These are phyloP conservation scores for Aspergillus cavernicola DNA, from an alignment of 495 filamentous ascomycete genomes.

Conservation along the genomic window DNA sequence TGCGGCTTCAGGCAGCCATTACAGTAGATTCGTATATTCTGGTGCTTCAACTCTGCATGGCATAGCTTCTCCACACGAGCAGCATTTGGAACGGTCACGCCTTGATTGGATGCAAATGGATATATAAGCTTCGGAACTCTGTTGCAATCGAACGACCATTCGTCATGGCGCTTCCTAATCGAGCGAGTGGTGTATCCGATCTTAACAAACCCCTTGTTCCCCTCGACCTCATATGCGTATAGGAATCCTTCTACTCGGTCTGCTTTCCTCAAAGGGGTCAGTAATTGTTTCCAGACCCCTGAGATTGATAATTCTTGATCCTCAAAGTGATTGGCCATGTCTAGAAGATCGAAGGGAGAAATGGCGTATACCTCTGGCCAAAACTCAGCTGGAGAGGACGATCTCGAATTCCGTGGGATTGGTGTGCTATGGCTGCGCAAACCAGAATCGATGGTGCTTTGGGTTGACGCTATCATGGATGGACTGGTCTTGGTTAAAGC, in stretches of 20 bases:
- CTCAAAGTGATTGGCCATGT: not conserved
- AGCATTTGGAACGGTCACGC: not conserved
- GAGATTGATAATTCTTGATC: not conserved
- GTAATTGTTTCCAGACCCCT: not conserved
- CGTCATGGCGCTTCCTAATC: not conserved
- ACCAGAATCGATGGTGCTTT: too few relatives aligned
- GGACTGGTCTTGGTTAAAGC: not conserved
- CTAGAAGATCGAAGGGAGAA: not conserved
- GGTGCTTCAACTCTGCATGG: conserved; percentile 8
- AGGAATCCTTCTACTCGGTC: not conserved
- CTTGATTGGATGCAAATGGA: not conserved
- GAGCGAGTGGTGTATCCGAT: not conserved
- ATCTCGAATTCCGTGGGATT: not conserved
- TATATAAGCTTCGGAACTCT: not conserved
- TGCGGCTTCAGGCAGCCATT: conserved; percentile 8
- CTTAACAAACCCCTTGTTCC: not conserved
- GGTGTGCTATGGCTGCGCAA: too few relatives aligned
- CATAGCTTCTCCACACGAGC: conserved; percentile 7
- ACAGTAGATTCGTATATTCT: conserved; percentile 3
- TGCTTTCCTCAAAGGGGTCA: not conserved
- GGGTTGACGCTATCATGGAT: not conserved
- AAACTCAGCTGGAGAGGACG: conserved; percentile 4
- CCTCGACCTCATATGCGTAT: conserved; percentile 1
- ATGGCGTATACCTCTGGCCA: not conserved
- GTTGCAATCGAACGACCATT: not conserved